Base-by-base conservation (phyloP, 345 rosid genomes). In the Syzygium aqueum region DNA sequence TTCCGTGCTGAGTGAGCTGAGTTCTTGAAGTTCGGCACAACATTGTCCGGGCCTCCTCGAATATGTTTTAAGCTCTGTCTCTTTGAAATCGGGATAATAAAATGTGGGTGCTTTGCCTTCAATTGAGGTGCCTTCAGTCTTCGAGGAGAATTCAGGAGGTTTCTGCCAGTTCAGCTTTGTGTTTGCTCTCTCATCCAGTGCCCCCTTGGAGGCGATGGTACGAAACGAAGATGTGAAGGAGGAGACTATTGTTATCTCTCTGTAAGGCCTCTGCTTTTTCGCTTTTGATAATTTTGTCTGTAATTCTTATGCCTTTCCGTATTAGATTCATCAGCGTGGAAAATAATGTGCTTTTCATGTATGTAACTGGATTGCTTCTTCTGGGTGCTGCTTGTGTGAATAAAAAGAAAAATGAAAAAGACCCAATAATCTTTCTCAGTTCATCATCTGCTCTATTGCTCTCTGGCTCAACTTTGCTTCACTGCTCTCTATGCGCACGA, bases 291-390 rank as follows among this genome's bases (percentile, higher is more conserved):
- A 78, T 43, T 86, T 85, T 85, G 57, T 54, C 87, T 61, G 87
- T 46, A 85, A 84, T 85, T 65, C 85, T 86, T 78, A 78, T 78
- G 85, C 88, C 17, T 67, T 40, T 54, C 84, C 50, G 54, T 85
- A 22, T 53, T 86, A 86, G 88, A 78, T 78, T 86, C 83, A 53
- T 86, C 84, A 54, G 88, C 65, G 88, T 86, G 85, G 77, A 86
- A 54, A 86, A 86, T 86, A 86, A 86, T 86, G 85, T 86, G 85
- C 77, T 49, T 54, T 30, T 86, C 84, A 86, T 54, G 85, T 80
- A 78, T 78, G 85, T 80, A 86, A 86, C 85, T 53, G 84, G 88
- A 84, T 84, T 84, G 85, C 52, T 84, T 51, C 61, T 84, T 84
- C 59, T 51, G 85, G 85, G 59, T 51, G 59, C 59, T 84, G 27